These are phyloP conservation scores for Linderniella brevidens DNA, from an alignment of 257 asterid species.

Conservation along the genomic window DNA sequence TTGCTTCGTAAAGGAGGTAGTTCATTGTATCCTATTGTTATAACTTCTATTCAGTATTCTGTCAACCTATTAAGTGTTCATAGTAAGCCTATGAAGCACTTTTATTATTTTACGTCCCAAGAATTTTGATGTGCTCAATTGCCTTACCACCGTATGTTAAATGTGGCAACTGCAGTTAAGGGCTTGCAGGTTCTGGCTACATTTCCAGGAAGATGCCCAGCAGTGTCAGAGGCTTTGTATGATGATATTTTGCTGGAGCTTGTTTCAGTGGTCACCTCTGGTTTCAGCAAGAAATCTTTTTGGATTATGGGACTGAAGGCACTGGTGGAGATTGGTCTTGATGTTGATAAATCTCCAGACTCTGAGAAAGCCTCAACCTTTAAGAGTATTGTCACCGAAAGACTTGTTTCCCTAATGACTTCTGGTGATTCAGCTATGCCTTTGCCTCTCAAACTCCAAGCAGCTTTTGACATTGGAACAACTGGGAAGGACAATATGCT, in stretches of 20 bases:
- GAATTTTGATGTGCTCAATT: too few species aligned
- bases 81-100: too few species aligned
- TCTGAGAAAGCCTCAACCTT: slow-evolving; percentile 40
- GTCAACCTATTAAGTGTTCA: too few species aligned
- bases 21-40: too few species aligned
- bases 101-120: too few species aligned
- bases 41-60: too few species aligned
- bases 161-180: slow-evolving; percentile 40
- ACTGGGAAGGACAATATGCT: slow-evolving; percentile 46
- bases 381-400: slow-evolving; percentile 51
- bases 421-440: slow-evolving; percentile 41
- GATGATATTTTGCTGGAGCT: slow-evolving; percentile 53
- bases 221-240: slow-evolving; percentile 31
- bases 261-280: slow-evolving; percentile 33
- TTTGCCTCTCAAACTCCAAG: slow-evolving; percentile 46
- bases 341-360: slow-evolving; percentile 31
- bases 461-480: slow-evolving; percentile 55
- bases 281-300: slow-evolving; percentile 28
- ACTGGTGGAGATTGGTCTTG: slow-evolving; percentile 51
- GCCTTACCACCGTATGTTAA: slow-evolving; percentile 1
- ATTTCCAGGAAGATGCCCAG: slow-evolving; percentile 53
- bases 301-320: slow-evolving; percentile 58
- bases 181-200: slow-evolving; percentile 76
- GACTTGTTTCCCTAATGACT: slow-evolving; percentile 36
- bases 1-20: too few species aligned